Base-by-base conservation (phyloP, 306 rosid genomes). In the Vicia faba region DNA sequence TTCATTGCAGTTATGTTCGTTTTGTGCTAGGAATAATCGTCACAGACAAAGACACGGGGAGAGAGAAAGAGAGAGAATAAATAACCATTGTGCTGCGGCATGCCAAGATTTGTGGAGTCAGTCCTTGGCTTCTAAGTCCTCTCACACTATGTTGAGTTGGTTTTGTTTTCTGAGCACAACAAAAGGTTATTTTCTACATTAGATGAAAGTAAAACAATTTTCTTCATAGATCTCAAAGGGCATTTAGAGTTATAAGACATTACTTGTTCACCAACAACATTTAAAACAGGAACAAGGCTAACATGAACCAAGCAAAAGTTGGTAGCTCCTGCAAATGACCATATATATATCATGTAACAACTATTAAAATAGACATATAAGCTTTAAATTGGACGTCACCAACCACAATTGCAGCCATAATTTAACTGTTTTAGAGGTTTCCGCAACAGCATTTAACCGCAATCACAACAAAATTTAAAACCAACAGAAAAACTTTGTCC, bases 211-310 rank as follows among this genome's bases (percentile, higher is more conserved):
- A 41, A 55, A 26, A 13, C 12, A 6, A 44, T 59, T 19, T 28
- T 16, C 50, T 48, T 15, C 53, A 49, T 15, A 14, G 66, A 74
- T 64, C 58, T 28, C 53, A 66, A 49, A 7, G 29, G 26, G 35
- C 56, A 58, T 55, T 53, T 44, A 58, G 61, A 58, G 36, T 14
- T 63, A 7, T 19, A 33, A 46, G 44, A 53, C 54, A 44, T 38
- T 62, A 87, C 96, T 91, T 89, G 96, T 83, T 89, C 96, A 31
- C 96, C 96, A 76, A 87, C 96, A 80, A 84, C 93, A 60, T 82
- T 89, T 25, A 89, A 76, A 82, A 89, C 96, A 64, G 95, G 96
- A 64, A 89, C 91, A 36, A 89, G 96, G 82, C 96, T 89, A 60
- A 89, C 91, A 77, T 89, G 95, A 82, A 89, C 59, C 75, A 85